Evolutionary conservation across 2,329 filamentous ascomycete genomes (phyloP).

Genomic region (Hypoxylon rubiginosum): DNA sequence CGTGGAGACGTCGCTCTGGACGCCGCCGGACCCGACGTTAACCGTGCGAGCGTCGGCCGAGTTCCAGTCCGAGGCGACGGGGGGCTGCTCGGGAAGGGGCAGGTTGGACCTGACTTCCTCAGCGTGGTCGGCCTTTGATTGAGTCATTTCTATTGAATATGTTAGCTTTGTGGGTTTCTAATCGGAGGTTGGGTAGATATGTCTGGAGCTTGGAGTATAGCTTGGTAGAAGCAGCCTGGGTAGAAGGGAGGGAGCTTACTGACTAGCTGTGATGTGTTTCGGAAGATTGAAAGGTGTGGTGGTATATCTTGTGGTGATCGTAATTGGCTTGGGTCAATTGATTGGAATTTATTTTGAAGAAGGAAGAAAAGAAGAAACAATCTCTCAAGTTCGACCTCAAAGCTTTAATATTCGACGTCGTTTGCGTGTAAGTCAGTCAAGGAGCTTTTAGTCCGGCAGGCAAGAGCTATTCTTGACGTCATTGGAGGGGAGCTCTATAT

Average conservation of each 20-base stretch:
- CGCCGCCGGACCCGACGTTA: constrained; percentile 75
- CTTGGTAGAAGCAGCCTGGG: neutral
- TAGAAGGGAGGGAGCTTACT: constrained; percentile 7
- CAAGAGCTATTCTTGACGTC: constrained; percentile 43
- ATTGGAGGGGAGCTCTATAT: constrained; percentile 24
- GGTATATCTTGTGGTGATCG: constrained; percentile 2
- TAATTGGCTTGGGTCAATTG: neutral
- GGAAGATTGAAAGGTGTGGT: neutral
- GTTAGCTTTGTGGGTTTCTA: constrained; percentile 1
- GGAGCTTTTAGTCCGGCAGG: constrained; percentile 33
- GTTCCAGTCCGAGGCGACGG: constrained; percentile 82
- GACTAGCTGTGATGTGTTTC: constrained; percentile 1
- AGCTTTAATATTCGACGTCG: constrained; percentile 32
- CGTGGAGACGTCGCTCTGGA: constrained; percentile 66
- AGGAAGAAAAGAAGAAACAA: constrained; percentile 1
- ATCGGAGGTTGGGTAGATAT: neutral
- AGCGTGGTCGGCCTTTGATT: constrained; percentile 74
- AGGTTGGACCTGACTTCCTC: constrained; percentile 78
- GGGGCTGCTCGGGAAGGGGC: constrained; percentile 83
- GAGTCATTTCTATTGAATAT: constrained; percentile 53
- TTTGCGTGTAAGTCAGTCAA: constrained; percentile 20
- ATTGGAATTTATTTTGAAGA: constrained; percentile 6
- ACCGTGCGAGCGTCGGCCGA: constrained; percentile 76
- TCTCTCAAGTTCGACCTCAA: neutral
- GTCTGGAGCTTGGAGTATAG: neutral